Percentiles rank a stretch among this genome's conserved stretches.
phyloP scores from a whole-genome alignment of 345 rosid genomes.

The Dipteronia dyeriana region DNA sequence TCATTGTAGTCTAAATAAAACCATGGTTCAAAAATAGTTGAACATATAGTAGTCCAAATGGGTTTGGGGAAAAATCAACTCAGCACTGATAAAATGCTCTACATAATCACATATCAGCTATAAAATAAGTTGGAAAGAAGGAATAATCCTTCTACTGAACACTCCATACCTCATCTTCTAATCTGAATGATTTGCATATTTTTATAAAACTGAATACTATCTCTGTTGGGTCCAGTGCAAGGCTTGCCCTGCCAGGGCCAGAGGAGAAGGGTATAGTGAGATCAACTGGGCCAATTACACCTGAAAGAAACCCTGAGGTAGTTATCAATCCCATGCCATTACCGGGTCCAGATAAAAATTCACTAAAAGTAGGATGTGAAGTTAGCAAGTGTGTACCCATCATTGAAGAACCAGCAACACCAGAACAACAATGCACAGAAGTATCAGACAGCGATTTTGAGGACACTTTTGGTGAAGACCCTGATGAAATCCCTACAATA shows the following conservation, averaged over 20 bases:
- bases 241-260: slow-evolving; percentile 85
- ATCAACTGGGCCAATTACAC: slow-evolving; percentile 36
- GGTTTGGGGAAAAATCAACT: neutral
- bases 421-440: slow-evolving; percentile 54
- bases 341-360: slow-evolving; percentile 41
- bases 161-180: slow-evolving; percentile 8
- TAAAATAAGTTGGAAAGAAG: slow-evolving; percentile 2
- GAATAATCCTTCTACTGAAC: neutral
- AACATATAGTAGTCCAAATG: neutral
- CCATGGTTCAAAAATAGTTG: neutral
- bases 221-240: slow-evolving; percentile 61
- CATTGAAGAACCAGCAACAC: slow-evolving; percentile 84
- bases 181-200: slow-evolving; percentile 7
- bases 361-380: slow-evolving; percentile 23
- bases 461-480: slow-evolving; percentile 61
- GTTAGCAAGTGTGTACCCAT: slow-evolving; percentile 56
- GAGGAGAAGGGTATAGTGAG: slow-evolving; percentile 60
- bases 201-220: slow-evolving; percentile 24
- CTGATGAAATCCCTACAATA: slow-evolving; percentile 83
- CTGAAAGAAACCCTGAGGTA: slow-evolving; percentile 36
- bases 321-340: slow-evolving; percentile 43
- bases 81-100: neutral
- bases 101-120: neutral
- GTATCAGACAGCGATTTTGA: slow-evolving; percentile 67
- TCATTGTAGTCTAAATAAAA: neutral